Conservation (phyloP, 2,329 filamentous ascomycete genomes). For the Akanthomyces dipterigenus region DNA sequence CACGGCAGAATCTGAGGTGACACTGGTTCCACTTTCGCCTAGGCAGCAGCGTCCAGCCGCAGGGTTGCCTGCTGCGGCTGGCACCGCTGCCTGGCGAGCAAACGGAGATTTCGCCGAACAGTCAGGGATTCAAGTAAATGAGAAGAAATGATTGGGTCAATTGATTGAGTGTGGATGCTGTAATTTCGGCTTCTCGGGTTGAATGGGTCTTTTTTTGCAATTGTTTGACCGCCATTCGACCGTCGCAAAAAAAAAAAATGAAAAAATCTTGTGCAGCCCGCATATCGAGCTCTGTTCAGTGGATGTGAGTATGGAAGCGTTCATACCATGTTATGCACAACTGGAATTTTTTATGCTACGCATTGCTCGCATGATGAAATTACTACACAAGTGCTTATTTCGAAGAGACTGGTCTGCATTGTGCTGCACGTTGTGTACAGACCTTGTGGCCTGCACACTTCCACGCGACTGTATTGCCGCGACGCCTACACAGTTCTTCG, state of each 20-base stretch:
- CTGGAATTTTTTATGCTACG: too few species aligned
- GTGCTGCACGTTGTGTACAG: too few species aligned
- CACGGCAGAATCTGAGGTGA: slow-evolving; percentile 2
- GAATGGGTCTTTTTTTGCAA: background rate
- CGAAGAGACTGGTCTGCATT: too few species aligned
- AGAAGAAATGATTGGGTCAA: background rate
- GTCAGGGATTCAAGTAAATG: background rate
- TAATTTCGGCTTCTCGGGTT: background rate
- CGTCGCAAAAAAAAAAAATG: background rate
- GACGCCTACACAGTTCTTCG: too few species aligned
- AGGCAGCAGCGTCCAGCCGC: slow-evolving; percentile 3
- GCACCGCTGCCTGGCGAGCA: background rate
- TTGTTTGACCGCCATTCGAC: background rate
- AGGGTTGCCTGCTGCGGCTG: background rate
- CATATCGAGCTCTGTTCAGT: background rate
- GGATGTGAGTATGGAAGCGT: background rate
- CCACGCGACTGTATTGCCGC: too few species aligned
- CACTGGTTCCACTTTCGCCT: background rate
- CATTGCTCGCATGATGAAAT: too few species aligned
- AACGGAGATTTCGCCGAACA: background rate
- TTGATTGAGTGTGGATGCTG: background rate
- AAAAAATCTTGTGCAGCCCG: background rate
- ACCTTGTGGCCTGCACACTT: too few species aligned
- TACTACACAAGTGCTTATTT: too few species aligned
- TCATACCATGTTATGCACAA: too few species aligned